A percentile compares a stretch with the other conserved stretches of the same genome.
phyloP scores from a whole-genome alignment of 805 yeast genomes.

The Candida taoyuanica region DNA sequence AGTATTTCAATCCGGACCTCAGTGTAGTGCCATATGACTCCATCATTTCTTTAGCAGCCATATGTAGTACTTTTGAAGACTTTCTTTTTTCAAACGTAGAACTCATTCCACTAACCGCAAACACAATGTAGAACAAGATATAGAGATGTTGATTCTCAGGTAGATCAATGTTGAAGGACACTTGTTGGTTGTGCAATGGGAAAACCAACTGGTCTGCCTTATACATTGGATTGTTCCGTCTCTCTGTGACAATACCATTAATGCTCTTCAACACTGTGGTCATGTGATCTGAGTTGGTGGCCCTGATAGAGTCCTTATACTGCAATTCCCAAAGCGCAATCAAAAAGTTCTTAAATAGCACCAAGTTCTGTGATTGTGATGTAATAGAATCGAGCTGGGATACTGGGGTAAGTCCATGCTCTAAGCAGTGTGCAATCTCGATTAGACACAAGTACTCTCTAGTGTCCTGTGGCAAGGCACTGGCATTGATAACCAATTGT shows the following conservation, averaged over 20 bases:
- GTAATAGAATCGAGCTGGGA: slow-evolving; percentile 1
- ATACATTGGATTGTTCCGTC: too few species aligned
- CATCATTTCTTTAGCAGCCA: neutral
- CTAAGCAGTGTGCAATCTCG: slow-evolving; percentile 13
- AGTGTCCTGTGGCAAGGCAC: slow-evolving; percentile 2
- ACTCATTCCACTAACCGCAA: slow-evolving; percentile 13
- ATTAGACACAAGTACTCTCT: slow-evolving; percentile 7
- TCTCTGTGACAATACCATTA: slow-evolving; percentile 1
- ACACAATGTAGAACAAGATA: slow-evolving; percentile 4
- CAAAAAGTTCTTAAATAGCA: slow-evolving; percentile 1
- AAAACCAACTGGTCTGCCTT: neutral
- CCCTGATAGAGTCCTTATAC: neutral
- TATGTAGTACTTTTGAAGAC: slow-evolving; percentile 10
- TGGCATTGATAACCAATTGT: neutral
- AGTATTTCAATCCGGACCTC: neutral
- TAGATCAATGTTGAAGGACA: neutral
- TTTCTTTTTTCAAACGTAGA: slow-evolving; percentile 22
- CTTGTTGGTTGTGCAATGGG: neutral
- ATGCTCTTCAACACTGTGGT: neutral
- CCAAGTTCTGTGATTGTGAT: neutral
- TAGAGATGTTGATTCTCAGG: neutral
- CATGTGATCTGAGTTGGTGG: neutral
- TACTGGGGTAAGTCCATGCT: slow-evolving; percentile 11
- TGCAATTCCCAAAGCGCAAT: slow-evolving; percentile 5
- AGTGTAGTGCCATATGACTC: neutral